Conservation (phyloP, 129 eudicot genomes). For the Ambrosia trifida region DNA sequence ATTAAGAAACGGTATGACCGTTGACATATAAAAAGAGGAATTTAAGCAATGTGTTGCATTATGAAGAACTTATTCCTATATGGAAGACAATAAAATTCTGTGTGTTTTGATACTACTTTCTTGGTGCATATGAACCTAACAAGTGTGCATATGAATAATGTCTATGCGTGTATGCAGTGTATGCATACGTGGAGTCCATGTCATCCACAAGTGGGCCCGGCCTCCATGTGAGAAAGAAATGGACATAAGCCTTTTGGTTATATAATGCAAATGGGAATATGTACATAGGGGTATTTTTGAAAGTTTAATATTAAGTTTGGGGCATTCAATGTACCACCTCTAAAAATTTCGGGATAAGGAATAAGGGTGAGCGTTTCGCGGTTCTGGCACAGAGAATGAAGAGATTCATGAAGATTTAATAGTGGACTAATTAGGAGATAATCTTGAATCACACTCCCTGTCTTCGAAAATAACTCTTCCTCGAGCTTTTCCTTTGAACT, state of each 20-base stretch:
- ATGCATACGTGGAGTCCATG: conserved; percentile 32
- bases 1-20: conserved; percentile 4
- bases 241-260: conserved; percentile 24
- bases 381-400: too few species aligned
- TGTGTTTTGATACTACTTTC: conserved; percentile 32
- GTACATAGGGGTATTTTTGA: conserved; percentile 36
- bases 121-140: conserved; percentile 34
- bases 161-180: conserved; percentile 33
- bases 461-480: too few species aligned
- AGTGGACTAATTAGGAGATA: too few species aligned
- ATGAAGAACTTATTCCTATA: conserved; percentile 55
- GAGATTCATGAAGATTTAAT: too few species aligned
- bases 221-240: conserved; percentile 40
- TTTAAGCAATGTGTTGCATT: conserved; percentile 41
- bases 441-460: too few species aligned
- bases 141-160: conserved; percentile 35
- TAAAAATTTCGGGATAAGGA: too few species aligned
- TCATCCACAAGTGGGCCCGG: conserved; percentile 25
- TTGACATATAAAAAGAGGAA: conserved; percentile 36
- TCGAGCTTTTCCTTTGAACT: too few species aligned
- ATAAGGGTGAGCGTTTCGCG: too few species aligned
- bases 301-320: background rate
- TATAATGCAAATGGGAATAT: conserved; percentile 51
- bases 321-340: too few species aligned
- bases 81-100: conserved; percentile 36